Evolutionary conservation across 257 asterid genomes (phyloP).

Genomic region (Capsicum rhomboideum): DNA sequence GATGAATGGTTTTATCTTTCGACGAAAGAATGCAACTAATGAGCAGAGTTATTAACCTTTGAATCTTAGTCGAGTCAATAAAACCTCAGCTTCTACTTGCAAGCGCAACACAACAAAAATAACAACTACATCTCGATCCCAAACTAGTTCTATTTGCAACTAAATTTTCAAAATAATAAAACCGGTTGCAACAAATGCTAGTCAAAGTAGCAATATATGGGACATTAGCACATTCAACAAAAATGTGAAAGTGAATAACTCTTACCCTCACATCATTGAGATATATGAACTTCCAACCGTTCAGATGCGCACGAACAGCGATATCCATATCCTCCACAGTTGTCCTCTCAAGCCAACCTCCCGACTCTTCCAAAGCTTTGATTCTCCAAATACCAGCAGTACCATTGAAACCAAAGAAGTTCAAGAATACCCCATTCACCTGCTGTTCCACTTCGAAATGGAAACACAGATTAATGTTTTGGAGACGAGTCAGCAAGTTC

Average conservation of each 20-base stretch:
- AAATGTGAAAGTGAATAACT: background rate
- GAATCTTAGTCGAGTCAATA: background rate
- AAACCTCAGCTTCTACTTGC: background rate
- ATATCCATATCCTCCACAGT: slow-evolving; percentile 73
- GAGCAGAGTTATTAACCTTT: background rate
- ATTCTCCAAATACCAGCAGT: slow-evolving; percentile 80
- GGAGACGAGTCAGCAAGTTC: slow-evolving; percentile 63
- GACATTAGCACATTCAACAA: background rate
- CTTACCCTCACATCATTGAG: slow-evolving; percentile 62
- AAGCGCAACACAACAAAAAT: background rate
- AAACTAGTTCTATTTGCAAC: background rate
- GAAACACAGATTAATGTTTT: slow-evolving; percentile 51
- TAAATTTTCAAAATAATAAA: background rate
- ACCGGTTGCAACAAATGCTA: background rate
- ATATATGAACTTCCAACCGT: slow-evolving; percentile 62
- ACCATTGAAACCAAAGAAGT: slow-evolving; percentile 69
- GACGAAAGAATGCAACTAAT: background rate
- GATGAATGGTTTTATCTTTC: background rate
- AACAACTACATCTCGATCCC: background rate
- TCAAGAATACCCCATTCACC: slow-evolving; percentile 65
- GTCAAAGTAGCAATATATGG: background rate
- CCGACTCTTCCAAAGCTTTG: slow-evolving; percentile 61
- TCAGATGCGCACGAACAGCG: slow-evolving; percentile 64
- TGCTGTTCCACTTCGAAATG: slow-evolving; percentile 83
- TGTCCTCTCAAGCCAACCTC: slow-evolving; percentile 76